Base-by-base conservation (phyloP, 148 eudicot species). In the Pharnaceum exiguum region DNA sequence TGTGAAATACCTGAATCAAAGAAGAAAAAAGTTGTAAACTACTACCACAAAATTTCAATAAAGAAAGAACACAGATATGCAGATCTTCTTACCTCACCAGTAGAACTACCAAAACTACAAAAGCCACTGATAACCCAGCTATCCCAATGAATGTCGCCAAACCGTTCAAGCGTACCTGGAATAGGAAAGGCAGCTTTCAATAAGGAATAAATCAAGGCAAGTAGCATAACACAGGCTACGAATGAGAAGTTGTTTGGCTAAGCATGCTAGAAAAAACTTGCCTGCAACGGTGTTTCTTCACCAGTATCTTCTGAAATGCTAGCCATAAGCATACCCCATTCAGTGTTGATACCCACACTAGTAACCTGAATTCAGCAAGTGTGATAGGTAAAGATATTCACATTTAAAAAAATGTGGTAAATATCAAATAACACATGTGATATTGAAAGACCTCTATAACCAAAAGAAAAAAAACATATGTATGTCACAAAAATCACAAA, bases 231-330 rank as follows among this genome's bases (percentile, higher is more conserved):
- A 24, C 49, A 45, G 42, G 13, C 6, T 15, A 31, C 5, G 32
- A 18, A 13, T 25, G 5, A 27, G 23, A 21, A 0, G 7, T 9
- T n/a, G 7, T 16, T 47, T 18, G 50, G 35, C 16, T 27, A 46
- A 16, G 47, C n/a, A 31, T 24, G 27, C 8, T 5, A 31, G 9
- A 50, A 13, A n/a, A 37, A 57, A 51, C 42, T 31, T 65, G 80
- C 98, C 95, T 93, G 98, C 70, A 93, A 75, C 26, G 98, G 98
- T 38, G 98, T 93, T 81, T 93, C 98, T 78, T 93, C 98, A 50
- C 98, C 96, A 67, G 77, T 88, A 67, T 93, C 98, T 79, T 93
- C 98, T 42, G 98, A 83, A 50, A 93, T 88, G 78, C 96, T 88
- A 10, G 98, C 95, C 98, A 88, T 93, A 40, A 88, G 90, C 76